Percentiles rank a stretch among this genome's conserved stretches.
Evolutionary conservation across 257 asterid species (phyloP).

Genomic region (Petunia axillaris): DNA sequence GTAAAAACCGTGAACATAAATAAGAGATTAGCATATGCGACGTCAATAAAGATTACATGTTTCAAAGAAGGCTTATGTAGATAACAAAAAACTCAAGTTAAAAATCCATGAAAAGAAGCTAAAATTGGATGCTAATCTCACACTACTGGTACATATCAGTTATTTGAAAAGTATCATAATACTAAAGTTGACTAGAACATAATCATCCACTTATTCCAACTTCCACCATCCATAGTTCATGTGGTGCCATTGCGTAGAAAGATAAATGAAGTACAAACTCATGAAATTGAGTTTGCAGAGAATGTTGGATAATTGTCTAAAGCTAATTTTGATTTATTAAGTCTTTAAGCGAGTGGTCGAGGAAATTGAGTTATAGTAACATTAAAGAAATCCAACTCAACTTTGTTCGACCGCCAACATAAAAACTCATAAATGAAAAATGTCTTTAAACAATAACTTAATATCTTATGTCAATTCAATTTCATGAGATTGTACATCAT

Average conservation of each 20-base stretch:
- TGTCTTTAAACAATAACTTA: neutral
- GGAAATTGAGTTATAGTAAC: neutral
- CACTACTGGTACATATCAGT: neutral
- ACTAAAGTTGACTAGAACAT: neutral
- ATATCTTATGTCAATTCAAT: neutral
- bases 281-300: neutral
- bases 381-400: neutral
- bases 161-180: neutral
- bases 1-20: slow-evolving; percentile 65
- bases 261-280: neutral
- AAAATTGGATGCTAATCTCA: slow-evolving; percentile 72
- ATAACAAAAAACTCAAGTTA: slow-evolving; percentile 54
- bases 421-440: neutral
- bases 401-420: neutral
- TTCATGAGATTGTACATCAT: neutral
- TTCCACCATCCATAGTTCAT: neutral
- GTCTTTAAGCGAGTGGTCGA: neutral
- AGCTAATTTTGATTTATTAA: neutral
- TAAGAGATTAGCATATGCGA: slow-evolving; percentile 56
- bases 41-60: slow-evolving; percentile 64
- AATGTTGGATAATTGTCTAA: neutral
- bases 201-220: neutral
- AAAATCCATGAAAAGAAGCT: slow-evolving; percentile 60
- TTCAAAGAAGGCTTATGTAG: slow-evolving; percentile 61
- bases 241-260: neutral